Evolutionary conservation across 2,329 filamentous ascomycete genomes (phyloP), one percentile per base, ranked within the genome.

Genomic region (Aspergillus novoparasiticus): DNA sequence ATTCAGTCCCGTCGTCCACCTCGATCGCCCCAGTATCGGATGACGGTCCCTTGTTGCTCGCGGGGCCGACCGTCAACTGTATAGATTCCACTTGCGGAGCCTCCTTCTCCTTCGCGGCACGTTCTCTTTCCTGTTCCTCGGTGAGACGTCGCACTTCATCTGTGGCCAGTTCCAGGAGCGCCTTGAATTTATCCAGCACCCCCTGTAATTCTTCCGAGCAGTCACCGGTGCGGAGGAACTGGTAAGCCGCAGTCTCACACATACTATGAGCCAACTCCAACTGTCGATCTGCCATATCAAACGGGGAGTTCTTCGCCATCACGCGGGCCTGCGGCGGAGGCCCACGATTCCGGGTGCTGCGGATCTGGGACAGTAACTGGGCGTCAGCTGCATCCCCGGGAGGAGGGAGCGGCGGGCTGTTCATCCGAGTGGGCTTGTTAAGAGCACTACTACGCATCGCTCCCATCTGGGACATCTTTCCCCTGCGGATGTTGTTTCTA

Each of bases 231-330:
- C 94, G 88, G n/a, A 97, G 83, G 65, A 95, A 93, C 72, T 96
- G 92, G 73, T 96, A 93, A 0, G 94, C 94, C 3, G 91, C 94
- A 59, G 89, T 89, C 79, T 97, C 94, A 75, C 92, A 96, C 70
- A 93, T 86, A 61, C 85, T 85, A 75, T 97, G 93, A 6, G 92
- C 90, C 66, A 87, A 86, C 73, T 97, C 93, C 30, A 97, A 82
- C 0, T 87, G 86, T 73, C 90, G 91, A 74, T 97, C 93, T 1
- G 93, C 84, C 51, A 87, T 83, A 67, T 96, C 92, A 72, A 90
- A 93, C 1, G 84, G 81, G 60, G 86, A 82, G 60, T 89, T 87
- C 59, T 87, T 79, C 71, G 34, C 55, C 21, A 26, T 60, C 46
- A 23, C 63, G 88, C 85, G 2, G 85, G 86, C 75, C 51, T 89